Conservation (phyloP, 2,329 filamentous ascomycete genomes). For the Didymella lethalis region DNA sequence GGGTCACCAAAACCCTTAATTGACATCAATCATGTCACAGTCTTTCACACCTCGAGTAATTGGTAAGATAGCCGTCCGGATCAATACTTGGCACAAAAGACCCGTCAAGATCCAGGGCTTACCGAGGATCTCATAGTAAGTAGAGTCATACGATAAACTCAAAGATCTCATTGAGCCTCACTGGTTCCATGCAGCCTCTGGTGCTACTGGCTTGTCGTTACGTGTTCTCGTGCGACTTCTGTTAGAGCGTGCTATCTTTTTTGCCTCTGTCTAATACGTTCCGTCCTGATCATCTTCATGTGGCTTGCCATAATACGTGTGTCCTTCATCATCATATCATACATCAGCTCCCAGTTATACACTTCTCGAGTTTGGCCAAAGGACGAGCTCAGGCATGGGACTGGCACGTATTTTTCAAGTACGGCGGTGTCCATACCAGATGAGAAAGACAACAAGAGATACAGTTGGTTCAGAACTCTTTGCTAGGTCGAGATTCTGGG, state of each 20-base stretch:
- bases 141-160: not conserved
- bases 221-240: not conserved
- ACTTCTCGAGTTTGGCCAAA: not conserved
- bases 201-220: not conserved
- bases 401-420: not conserved
- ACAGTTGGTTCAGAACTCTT: not conserved
- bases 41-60: too few species aligned
- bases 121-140: not conserved
- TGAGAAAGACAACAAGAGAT: not conserved
- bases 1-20: too few species aligned
- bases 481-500: not conserved
- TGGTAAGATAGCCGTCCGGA: not conserved
- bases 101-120: not conserved
- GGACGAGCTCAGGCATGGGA: not conserved
- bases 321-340: slow-evolving; percentile 2
- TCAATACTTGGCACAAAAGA: not conserved
- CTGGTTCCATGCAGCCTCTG: not conserved
- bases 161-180: not conserved
- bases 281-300: not conserved
- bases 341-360: not conserved
- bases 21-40: too few species aligned
- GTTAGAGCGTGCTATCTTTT: slow-evolving; percentile 1
- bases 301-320: not conserved
- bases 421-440: not conserved
- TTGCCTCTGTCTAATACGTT: not conserved